Base-by-base conservation (phyloP, 352 stramenopile species). In the Phytophthora vignae region DNA sequence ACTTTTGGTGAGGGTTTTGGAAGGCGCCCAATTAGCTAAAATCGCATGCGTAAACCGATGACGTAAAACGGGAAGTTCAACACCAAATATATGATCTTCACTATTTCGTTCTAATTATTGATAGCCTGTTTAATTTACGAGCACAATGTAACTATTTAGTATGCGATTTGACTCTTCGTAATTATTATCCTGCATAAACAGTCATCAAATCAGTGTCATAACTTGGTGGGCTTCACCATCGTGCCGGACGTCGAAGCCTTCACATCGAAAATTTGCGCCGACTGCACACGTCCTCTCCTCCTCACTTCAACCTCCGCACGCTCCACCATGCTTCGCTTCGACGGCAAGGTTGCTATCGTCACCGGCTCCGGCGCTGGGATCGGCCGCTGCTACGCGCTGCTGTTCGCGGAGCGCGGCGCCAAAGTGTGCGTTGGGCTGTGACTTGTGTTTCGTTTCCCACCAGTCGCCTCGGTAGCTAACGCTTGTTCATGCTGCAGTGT, bases 311-410 rank as follows among this genome's bases (percentile, higher is more conserved):
- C 53, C 48, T 48, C 27, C 15, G 17, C 8, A 15, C 40, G 42
- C 44, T 29, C 27, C 9, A 64, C 9, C 56, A 90, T 90, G 78
- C 83, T 93, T 73, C 88, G 87, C 67, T 96, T 82, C 68, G 89
- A 95, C 74, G 80, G 76, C 69, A 78, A 87, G 60, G 87, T 96
- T 25, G 89, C 87, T 48, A 86, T 96, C 62, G 74, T 96, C 72
- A 96, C 90, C 14, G 90, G 90, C 46, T 85, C 90, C 10, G 90
- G 87, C 27, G 76, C 77, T 11, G 90, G 90, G 49, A 84, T 96
- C 38, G 90, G 90, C 50, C 88, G 88, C 71, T 81, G 81, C 48
- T 95, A 94, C 71, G 90, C 88, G 36, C 57, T 92, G 38, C 78
- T 93, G 55, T 89, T 96, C 49, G 90, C 76, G 12, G 77, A 84